Evolutionary conservation across 2,329 filamentous ascomycete genomes (phyloP).

Genomic region (Alternaria brassicae): DNA sequence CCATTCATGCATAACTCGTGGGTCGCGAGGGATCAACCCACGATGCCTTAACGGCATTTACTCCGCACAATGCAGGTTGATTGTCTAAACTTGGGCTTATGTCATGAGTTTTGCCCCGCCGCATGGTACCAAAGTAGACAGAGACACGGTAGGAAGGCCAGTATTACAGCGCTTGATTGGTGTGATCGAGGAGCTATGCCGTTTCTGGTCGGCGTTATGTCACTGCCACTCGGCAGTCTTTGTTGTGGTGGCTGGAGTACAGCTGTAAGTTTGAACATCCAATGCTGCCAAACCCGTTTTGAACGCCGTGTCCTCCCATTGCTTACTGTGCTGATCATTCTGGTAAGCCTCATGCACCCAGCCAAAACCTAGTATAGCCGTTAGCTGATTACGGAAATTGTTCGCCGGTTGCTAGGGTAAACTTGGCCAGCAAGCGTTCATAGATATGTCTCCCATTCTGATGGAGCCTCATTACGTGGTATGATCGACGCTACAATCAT

Average conservation of each 20-base stretch:
- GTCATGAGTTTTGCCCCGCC: not conserved
- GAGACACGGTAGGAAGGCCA: not conserved
- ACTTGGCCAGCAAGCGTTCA: constrained; percentile 19
- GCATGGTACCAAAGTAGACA: not conserved
- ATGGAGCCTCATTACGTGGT: constrained; percentile 23
- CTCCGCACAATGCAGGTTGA: not conserved
- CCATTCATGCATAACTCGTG: not conserved
- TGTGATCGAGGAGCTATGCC: not conserved
- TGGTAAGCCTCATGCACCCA: constrained; percentile 25
- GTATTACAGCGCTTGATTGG: not conserved
- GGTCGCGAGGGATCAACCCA: not conserved
- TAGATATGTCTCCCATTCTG: constrained; percentile 22
- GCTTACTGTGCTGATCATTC: constrained; percentile 27
- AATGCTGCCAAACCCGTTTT: constrained; percentile 7
- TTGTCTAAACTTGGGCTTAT: not conserved
- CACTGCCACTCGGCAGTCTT: constrained; percentile 1
- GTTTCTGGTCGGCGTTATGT: not conserved
- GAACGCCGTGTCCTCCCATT: constrained; percentile 10
- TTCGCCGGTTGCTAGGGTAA: constrained; percentile 23
- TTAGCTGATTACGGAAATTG: constrained; percentile 15
- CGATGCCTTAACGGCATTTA: not conserved
- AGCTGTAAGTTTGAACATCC: constrained; percentile 3
- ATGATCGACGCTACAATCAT: constrained; percentile 27
- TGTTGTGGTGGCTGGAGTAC: constrained; percentile 12
- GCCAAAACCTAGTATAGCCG: constrained; percentile 9